phyloP scores from a whole-genome alignment of 1,139 yeast species.

The Yamadazyma epiphylla region DNA sequence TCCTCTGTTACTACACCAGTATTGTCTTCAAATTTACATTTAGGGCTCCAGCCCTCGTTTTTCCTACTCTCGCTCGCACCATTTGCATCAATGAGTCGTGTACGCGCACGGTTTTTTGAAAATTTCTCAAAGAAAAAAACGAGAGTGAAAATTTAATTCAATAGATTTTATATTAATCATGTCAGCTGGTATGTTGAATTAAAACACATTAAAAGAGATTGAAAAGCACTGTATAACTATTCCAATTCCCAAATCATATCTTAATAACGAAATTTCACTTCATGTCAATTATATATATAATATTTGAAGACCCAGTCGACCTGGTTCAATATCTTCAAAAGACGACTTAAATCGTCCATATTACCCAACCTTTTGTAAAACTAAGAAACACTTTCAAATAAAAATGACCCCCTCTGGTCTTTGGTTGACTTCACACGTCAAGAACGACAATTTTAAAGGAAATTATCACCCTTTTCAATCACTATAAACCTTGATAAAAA shows the following conservation, averaged over 20 bases:
- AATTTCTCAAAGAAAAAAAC: slow-evolving; percentile 10
- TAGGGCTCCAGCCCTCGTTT: slow-evolving; percentile 10
- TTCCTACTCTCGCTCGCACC: slow-evolving; percentile 1
- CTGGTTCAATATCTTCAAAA: background rate
- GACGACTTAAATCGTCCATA: background rate
- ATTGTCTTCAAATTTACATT: background rate
- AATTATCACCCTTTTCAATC: too few species aligned
- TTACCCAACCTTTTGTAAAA: too few species aligned
- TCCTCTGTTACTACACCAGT: too few species aligned
- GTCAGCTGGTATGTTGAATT: slow-evolving; percentile 31
- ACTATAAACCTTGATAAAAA: too few species aligned
- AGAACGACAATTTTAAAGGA: too few species aligned
- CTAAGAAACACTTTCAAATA: too few species aligned
- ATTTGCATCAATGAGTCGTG: too few species aligned
- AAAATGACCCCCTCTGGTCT: too few species aligned
- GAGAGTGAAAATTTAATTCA: slow-evolving; percentile 12
- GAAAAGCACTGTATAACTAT: too few species aligned
- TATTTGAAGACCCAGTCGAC: background rate
- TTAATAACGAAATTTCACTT: background rate
- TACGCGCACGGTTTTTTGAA: slow-evolving; percentile 3
- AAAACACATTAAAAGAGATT: too few species aligned
- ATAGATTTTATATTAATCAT: slow-evolving; percentile 17
- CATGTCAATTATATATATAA: background rate
- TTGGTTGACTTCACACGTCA: too few species aligned
- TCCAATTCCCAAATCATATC: background rate